Evolutionary conservation across 805 yeast genomes (phyloP).

Genomic region (Suhomyces prunicola): DNA sequence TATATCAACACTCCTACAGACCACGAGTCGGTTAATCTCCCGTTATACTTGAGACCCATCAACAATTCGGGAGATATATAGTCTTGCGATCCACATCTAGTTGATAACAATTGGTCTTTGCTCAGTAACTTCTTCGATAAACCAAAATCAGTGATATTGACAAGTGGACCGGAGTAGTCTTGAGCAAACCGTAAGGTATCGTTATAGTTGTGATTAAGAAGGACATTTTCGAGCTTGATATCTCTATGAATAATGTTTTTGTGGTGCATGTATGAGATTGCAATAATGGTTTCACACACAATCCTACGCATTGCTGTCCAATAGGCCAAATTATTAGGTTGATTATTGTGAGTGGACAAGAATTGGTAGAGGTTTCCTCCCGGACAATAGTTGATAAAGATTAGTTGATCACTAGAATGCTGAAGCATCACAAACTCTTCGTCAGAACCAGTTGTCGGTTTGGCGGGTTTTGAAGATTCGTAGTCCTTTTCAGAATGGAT

Average conservation of each 20-base stretch:
- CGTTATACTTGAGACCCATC: constrained; percentile 89
- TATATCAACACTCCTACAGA: constrained; percentile 90
- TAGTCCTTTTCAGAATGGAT: constrained; percentile 1
- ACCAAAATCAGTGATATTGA: constrained; percentile 84
- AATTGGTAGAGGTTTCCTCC: constrained; percentile 87
- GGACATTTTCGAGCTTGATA: constrained; percentile 80
- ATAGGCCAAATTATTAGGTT: constrained; percentile 33
- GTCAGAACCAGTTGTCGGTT: neutral
- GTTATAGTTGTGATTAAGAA: constrained; percentile 38
- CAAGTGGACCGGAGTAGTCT: constrained; percentile 29
- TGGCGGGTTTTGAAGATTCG: neutral
- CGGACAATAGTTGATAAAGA: constrained; percentile 70
- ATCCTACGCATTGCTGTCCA: constrained; percentile 55
- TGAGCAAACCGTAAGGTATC: constrained; percentile 12
- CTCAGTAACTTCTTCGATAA: constrained; percentile 68
- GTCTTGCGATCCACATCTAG: constrained; percentile 95
- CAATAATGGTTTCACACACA: constrained; percentile 66
- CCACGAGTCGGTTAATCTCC: constrained; percentile 91
- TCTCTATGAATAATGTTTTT: constrained; percentile 82
- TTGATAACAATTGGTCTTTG: constrained; percentile 61
- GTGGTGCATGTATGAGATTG: constrained; percentile 69
- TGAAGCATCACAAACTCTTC: constrained; percentile 13
- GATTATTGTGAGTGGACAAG: constrained; percentile 34
- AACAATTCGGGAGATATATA: constrained; percentile 93
- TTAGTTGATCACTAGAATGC: constrained; percentile 30